Evolutionary conservation across 495 filamentous ascomycete genomes (phyloP).

Genomic region (Haplographium delicatum): DNA sequence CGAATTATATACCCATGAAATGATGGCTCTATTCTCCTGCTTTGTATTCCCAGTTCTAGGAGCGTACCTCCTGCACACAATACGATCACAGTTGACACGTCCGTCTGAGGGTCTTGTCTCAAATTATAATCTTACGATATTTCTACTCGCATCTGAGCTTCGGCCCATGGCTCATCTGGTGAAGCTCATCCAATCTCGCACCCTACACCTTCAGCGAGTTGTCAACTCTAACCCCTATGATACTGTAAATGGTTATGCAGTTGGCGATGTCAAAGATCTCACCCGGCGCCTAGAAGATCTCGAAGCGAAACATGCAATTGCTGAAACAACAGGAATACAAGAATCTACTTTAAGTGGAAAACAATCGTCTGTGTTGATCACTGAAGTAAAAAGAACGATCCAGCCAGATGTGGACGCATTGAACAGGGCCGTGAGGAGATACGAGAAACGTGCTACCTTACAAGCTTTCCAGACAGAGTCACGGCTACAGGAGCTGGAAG

Average conservation of each 20-base stretch:
- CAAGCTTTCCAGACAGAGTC: constrained; percentile 69
- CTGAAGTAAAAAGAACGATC: constrained; percentile 57
- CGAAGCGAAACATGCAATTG: constrained; percentile 53
- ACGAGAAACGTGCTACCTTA: constrained; percentile 80
- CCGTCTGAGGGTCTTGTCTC: constrained; percentile 84
- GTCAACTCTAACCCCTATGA: constrained; percentile 50
- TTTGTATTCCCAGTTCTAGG: constrained; percentile 75
- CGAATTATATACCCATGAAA: constrained; percentile 71
- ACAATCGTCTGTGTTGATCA: constrained; percentile 44
- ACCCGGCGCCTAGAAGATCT: constrained; percentile 61
- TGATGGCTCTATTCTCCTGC: constrained; percentile 66
- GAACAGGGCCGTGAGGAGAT: constrained; percentile 84
- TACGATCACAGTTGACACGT: constrained; percentile 69
- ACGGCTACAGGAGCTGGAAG: constrained; percentile 63
- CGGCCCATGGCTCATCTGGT: constrained; percentile 76
- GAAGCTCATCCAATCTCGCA: constrained; percentile 70
- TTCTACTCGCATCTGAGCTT: constrained; percentile 81
- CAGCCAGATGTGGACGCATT: constrained; percentile 85
- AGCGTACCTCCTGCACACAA: constrained; percentile 71
- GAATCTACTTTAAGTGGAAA: constrained; percentile 23
- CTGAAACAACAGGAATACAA: constrained; percentile 14
- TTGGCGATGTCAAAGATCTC: constrained; percentile 52
- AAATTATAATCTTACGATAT: constrained; percentile 91
- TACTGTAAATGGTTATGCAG: constrained; percentile 32
- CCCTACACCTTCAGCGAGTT: constrained; percentile 74